Conservation (phyloP, 305 asterid genomes). For the Fraxinus albicans region DNA sequence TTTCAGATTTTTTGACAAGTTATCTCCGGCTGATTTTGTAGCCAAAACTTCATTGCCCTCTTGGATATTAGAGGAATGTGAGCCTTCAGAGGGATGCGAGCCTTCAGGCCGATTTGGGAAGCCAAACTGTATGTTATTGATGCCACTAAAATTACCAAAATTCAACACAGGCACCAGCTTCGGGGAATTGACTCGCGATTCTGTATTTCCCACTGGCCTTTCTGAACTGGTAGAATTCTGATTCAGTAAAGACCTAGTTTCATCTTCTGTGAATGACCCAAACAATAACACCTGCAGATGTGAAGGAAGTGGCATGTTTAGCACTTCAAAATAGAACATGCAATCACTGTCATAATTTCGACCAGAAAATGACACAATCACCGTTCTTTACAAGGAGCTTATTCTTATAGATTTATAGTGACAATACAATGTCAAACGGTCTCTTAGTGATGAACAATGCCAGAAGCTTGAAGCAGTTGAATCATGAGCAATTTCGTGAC, state of each 20-base stretch:
- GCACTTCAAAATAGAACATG: background rate
- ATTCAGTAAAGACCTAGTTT: slow-evolving; percentile 54
- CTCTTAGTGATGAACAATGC: background rate
- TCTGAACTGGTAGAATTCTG: slow-evolving; percentile 28
- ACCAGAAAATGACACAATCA: background rate
- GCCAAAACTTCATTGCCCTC: slow-evolving; percentile 28
- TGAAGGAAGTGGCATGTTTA: slow-evolving; percentile 12
- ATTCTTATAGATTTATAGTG: background rate
- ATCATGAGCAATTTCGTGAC: background rate
- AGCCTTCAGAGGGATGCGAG: slow-evolving; percentile 19
- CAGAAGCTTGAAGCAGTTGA: background rate
- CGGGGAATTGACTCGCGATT: slow-evolving; percentile 28
- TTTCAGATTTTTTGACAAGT: slow-evolving; percentile 24
- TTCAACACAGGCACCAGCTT: slow-evolving; percentile 35
- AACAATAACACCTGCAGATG: slow-evolving; percentile 62
- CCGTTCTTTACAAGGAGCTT: background rate
- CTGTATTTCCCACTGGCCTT: slow-evolving; percentile 32
- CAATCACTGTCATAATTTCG: background rate
- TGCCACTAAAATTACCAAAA: slow-evolving; percentile 50
- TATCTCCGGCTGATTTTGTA: slow-evolving; percentile 27
- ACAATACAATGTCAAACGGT: background rate
- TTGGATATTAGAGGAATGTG: slow-evolving; percentile 21
- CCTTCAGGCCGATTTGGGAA: slow-evolving; percentile 29
- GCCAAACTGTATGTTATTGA: slow-evolving; percentile 26
- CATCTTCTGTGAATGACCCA: slow-evolving; percentile 92